These are phyloP conservation scores for Geotrichum citri-aurantii DNA, from an alignment of 1,139 yeast species.

Conservation along the genomic window DNA sequence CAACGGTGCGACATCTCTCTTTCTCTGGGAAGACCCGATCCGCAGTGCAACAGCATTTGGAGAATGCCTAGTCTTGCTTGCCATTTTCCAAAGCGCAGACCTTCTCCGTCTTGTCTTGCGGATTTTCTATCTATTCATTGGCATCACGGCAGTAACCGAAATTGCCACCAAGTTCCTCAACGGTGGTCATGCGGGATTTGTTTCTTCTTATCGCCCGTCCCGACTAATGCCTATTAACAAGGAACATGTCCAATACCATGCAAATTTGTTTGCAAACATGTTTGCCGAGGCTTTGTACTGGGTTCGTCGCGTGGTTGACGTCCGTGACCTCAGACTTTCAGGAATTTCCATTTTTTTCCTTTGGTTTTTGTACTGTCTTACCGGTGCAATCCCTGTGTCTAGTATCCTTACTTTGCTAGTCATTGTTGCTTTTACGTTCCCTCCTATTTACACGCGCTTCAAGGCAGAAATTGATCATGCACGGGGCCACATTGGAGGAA, in stretches of 20 bases:
- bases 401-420: slow-evolving; percentile 54
- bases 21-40: slow-evolving; percentile 81
- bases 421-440: slow-evolving; percentile 64
- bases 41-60: slow-evolving; percentile 76
- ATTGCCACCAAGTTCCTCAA: slow-evolving; percentile 32
- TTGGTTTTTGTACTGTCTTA: slow-evolving; percentile 63
- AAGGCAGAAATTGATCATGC: slow-evolving; percentile 77
- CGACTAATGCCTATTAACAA: slow-evolving; percentile 32
- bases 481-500: slow-evolving; percentile 50
- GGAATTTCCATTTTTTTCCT: slow-evolving; percentile 65
- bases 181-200: slow-evolving; percentile 33
- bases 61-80: slow-evolving; percentile 51
- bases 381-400: slow-evolving; percentile 73
- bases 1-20: slow-evolving; percentile 31
- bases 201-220: slow-evolving; percentile 35
- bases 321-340: slow-evolving; percentile 63
- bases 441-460: slow-evolving; percentile 67
- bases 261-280: slow-evolving; percentile 30
- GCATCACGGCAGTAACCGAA: slow-evolving; percentile 32
- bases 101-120: slow-evolving; percentile 64
- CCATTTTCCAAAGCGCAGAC: slow-evolving; percentile 64
- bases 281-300: slow-evolving; percentile 34
- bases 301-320: slow-evolving; percentile 56
- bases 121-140: slow-evolving; percentile 36
- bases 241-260: slow-evolving; percentile 31